These are phyloP conservation scores for Heterobasidion irregulare DNA, from an alignment of 1,284 basidiomycete genomes.

Conservation along the genomic window DNA sequence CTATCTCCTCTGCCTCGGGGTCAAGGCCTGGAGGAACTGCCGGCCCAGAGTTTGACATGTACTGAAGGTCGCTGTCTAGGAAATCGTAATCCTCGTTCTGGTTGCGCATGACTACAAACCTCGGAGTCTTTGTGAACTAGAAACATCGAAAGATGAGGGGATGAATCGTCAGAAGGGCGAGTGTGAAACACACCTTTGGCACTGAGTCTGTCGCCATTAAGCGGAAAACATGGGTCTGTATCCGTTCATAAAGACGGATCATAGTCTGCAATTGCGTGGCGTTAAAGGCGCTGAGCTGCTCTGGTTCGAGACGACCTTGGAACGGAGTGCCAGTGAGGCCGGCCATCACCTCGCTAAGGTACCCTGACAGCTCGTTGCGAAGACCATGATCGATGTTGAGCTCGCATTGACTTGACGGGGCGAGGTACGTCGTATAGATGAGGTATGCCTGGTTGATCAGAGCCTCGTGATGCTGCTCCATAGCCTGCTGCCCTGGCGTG, in stretches of 20 bases:
- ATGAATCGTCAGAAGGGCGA: not conserved
- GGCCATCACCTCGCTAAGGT: slow-evolving; percentile 83
- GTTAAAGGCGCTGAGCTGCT: slow-evolving; percentile 72
- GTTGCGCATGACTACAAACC: slow-evolving; percentile 67
- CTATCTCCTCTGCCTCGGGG: slow-evolving; percentile 50
- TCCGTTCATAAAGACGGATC: slow-evolving; percentile 91
- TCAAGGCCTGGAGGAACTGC: slow-evolving; percentile 61
- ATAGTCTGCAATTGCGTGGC: slow-evolving; percentile 93
- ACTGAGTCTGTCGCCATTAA: slow-evolving; percentile 98
- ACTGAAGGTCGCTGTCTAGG: slow-evolving; percentile 46
- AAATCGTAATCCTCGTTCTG: slow-evolving; percentile 67
- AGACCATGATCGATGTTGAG: slow-evolving; percentile 98
- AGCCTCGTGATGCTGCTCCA: slow-evolving; percentile 96
- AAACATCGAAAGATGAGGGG: slow-evolving; percentile 6
- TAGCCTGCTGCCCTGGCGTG: slow-evolving; percentile 76
- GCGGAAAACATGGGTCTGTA: slow-evolving; percentile 94
- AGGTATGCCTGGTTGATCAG: slow-evolving; percentile 91
- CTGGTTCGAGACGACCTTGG: slow-evolving; percentile 72
- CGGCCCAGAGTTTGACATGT: slow-evolving; percentile 27
- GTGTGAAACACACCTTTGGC: slow-evolving; percentile 61
- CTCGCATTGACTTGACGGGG: slow-evolving; percentile 91
- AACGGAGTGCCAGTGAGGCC: slow-evolving; percentile 68
- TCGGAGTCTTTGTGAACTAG: slow-evolving; percentile 79
- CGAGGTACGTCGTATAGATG: slow-evolving; percentile 93
- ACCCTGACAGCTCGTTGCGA: slow-evolving; percentile 88